Evolutionary conservation across 768 basidiomycete species (phyloP).

Genomic region (Pisolithus marmoratus): DNA sequence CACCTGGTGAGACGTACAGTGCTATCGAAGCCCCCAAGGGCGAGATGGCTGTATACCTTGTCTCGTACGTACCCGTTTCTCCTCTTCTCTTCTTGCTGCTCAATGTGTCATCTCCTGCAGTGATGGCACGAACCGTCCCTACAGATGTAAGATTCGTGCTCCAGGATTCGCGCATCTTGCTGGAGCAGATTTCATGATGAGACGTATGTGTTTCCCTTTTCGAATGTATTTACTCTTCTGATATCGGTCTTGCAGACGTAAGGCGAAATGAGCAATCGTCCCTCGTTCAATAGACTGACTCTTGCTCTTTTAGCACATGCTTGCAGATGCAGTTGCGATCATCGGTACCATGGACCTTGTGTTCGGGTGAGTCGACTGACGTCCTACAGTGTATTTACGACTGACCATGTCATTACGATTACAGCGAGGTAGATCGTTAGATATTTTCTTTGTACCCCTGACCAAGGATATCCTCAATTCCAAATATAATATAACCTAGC

Average conservation of each 20-base stretch:
- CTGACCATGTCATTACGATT: not conserved
- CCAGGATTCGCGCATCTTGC: conserved; percentile 96
- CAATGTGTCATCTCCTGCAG: conserved; percentile 30
- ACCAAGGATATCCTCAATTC: not conserved
- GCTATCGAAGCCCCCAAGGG: conserved; percentile 99
- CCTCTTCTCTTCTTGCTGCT: not conserved
- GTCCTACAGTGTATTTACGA: not conserved
- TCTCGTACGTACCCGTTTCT: conserved; percentile 56
- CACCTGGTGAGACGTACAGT: conserved; percentile 91
- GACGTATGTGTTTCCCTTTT: conserved; percentile 49
- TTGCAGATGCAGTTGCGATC: conserved; percentile 93
- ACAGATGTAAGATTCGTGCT: conserved; percentile 95
- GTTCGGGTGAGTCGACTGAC: conserved; percentile 66
- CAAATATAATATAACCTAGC: not conserved
- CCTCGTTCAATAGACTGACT: conserved; percentile 9
- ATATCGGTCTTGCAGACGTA: conserved; percentile 29
- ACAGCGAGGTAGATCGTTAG: conserved; percentile 30
- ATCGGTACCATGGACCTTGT: conserved; percentile 99
- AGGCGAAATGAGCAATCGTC: conserved; percentile 9
- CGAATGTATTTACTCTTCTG: conserved; percentile 1
- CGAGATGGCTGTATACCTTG: conserved; percentile 98
- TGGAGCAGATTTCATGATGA: conserved; percentile 97
- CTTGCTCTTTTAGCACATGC: conserved; percentile 59
- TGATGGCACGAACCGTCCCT: conserved; percentile 93
- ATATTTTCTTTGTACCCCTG: conserved; percentile 2